Evolutionary conservation across 495 filamentous ascomycete species (phyloP).

Genomic region (Aspergillus homomorphus): DNA sequence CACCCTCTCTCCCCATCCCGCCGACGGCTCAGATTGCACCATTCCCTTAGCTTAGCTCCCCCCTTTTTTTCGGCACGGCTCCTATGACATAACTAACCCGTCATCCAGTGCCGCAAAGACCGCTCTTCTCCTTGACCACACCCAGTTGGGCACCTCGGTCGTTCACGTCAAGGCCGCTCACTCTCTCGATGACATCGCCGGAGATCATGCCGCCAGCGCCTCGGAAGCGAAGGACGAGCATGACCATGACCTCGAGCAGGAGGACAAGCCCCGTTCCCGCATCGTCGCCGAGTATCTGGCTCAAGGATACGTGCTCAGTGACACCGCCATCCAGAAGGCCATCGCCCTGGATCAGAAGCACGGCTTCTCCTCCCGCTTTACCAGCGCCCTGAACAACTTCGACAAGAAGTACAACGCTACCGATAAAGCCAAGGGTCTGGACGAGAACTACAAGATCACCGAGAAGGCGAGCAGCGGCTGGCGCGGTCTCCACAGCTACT

Average conservation of each 20-base stretch:
- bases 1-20: slow-evolving; percentile 19
- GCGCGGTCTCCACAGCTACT: slow-evolving; percentile 72
- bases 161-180: slow-evolving; percentile 72
- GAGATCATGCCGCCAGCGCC: slow-evolving; percentile 41
- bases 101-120: slow-evolving; percentile 75
- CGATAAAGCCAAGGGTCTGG: slow-evolving; percentile 71
- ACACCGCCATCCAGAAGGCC: slow-evolving; percentile 77
- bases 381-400: slow-evolving; percentile 65
- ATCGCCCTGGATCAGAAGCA: slow-evolving; percentile 90
- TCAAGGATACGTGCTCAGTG: slow-evolving; percentile 85
- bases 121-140: slow-evolving; percentile 93
- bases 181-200: slow-evolving; percentile 63
- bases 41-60: slow-evolving; percentile 10
- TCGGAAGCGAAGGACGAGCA: slow-evolving; percentile 51
- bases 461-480: slow-evolving; percentile 62
- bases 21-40: not conserved
- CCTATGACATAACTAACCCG: slow-evolving; percentile 6
- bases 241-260: slow-evolving; percentile 72
- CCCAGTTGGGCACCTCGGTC: slow-evolving; percentile 76
- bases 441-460: slow-evolving; percentile 71
- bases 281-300: slow-evolving; percentile 95
- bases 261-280: slow-evolving; percentile 90
- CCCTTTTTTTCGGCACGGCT: not conserved
- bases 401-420: slow-evolving; percentile 78
- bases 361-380: slow-evolving; percentile 75